Base-by-base conservation (phyloP, 2,329 filamentous ascomycete genomes). In the Orbilia quercus region DNA sequence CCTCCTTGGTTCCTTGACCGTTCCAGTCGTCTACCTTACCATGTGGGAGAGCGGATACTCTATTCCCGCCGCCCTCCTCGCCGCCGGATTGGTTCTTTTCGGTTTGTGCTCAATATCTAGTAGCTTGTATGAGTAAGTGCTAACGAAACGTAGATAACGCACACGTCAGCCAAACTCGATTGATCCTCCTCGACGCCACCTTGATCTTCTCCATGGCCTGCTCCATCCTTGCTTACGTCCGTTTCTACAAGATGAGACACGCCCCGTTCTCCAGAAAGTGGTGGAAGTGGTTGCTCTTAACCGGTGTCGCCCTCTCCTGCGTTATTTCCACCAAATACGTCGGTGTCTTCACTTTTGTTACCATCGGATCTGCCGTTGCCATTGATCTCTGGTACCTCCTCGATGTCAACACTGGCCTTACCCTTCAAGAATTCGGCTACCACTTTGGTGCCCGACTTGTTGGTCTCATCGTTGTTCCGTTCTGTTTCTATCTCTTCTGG, bases 41-140 rank as follows among this genome's bases (percentile, higher is more conserved):
- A 99, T 99, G 95, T 99, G 95, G 95, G 95, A 99, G 82, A 98
- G 95, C 54, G 95, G 93, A 75, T 99, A 99, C 83, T 96, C 92
- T 76, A 85, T 99, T 44, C 95, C 95, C 9, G 95, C 95, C 66
- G 96, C 91, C 80, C 84, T 98, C 63, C 85, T 97, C 66, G 92
- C 95, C 5, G 88, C 95, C 40, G 88, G 91, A 25, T 84, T 99
- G 36, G 85, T 99, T 75, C 89, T 99, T 45, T 91, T 99, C 78
- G 77, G 77, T 78, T 75, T 18, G 74, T 67, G 36, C 12, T 18
- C 12, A 25, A 9, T 16, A 3, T 3, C 65, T 65, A 20, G 34
- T 44, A 16, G 38, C n/a, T 28, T 28, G 18, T 2, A 20, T 1
- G 9, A 16, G 3, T 14, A 23, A 14, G 36, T 18, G 31, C 55